Conservation (phyloP, 352 stramenopile species). For the Phytophthora chlamydospora region DNA sequence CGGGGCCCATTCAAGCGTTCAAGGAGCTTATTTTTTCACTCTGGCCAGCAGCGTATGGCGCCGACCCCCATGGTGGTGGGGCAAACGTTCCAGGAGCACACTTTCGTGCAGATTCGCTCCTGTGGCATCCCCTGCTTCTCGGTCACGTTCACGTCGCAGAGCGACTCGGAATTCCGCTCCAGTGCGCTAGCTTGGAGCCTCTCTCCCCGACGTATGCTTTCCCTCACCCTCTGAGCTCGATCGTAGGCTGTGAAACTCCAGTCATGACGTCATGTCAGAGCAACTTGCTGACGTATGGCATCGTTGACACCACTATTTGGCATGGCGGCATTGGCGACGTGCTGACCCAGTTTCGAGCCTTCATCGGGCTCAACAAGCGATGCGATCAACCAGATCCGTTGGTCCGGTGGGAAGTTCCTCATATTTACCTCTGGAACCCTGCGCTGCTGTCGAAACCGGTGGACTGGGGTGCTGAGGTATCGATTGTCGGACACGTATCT, state of each 20-base stretch:
- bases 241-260: conserved; percentile 8
- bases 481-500: conserved; percentile 38
- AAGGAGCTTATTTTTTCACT: conserved; percentile 43
- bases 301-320: conserved; percentile 30
- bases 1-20: conserved; percentile 23
- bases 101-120: conserved; percentile 45
- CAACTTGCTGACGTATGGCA: conserved; percentile 34
- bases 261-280: conserved; percentile 33
- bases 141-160: conserved; percentile 45
- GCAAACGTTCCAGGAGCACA: conserved; percentile 19
- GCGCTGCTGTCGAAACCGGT: conserved; percentile 38
- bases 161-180: conserved; percentile 48
- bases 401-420: conserved; percentile 39
- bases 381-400: conserved; percentile 24
- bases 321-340: conserved; percentile 36
- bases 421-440: conserved; percentile 51
- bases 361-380: conserved; percentile 33
- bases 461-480: conserved; percentile 47
- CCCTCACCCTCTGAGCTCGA: conserved; percentile 35
- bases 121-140: conserved; percentile 43
- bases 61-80: conserved; percentile 35
- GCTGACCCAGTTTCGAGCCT: conserved; percentile 42
- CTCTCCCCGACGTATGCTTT: conserved; percentile 42
- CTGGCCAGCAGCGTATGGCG: conserved; percentile 36
- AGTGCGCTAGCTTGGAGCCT: conserved; percentile 39